These are phyloP conservation scores for Leccinum uliginosum DNA, from an alignment of 768 basidiomycete species.

Conservation along the genomic window DNA sequence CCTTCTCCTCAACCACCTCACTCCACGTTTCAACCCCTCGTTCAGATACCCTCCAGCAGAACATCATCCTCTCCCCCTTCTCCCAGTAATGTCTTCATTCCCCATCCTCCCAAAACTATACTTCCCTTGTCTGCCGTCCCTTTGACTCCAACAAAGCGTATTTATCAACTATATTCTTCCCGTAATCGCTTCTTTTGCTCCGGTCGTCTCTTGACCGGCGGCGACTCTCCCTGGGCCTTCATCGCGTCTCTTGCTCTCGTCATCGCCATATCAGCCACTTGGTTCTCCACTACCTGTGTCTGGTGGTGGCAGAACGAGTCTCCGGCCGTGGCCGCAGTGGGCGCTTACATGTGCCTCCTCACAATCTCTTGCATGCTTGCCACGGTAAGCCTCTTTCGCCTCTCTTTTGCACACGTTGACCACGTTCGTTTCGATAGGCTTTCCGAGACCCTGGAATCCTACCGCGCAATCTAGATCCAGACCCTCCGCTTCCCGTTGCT, in stretches of 20 bases:
- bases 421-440: slow-evolving; percentile 42
- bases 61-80: slow-evolving; percentile 24
- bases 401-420: neutral
- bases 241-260: slow-evolving; percentile 57
- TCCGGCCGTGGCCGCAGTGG: slow-evolving; percentile 63
- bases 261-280: slow-evolving; percentile 67
- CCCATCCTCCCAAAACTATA: slow-evolving; percentile 27
- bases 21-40: slow-evolving; percentile 20
- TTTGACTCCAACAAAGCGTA: slow-evolving; percentile 36
- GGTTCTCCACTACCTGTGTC: slow-evolving; percentile 69
- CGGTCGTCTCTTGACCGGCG: slow-evolving; percentile 76
- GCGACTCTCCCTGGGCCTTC: slow-evolving; percentile 84
- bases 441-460: slow-evolving; percentile 84
- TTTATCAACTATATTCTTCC: slow-evolving; percentile 65
- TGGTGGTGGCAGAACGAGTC: slow-evolving; percentile 59
- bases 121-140: slow-evolving; percentile 36
- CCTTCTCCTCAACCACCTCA: slow-evolving; percentile 8
- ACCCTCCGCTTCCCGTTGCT: slow-evolving; percentile 69
- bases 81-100: slow-evolving; percentile 26
- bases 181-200: slow-evolving; percentile 71
- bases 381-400: slow-evolving; percentile 47
- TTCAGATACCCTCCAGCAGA: slow-evolving; percentile 23
- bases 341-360: slow-evolving; percentile 58
- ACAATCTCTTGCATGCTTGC: slow-evolving; percentile 73
- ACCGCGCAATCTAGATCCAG: slow-evolving; percentile 80